These are phyloP conservation scores for Eucalyptus regnans DNA, from an alignment of 345 rosid species.

Conservation along the genomic window DNA sequence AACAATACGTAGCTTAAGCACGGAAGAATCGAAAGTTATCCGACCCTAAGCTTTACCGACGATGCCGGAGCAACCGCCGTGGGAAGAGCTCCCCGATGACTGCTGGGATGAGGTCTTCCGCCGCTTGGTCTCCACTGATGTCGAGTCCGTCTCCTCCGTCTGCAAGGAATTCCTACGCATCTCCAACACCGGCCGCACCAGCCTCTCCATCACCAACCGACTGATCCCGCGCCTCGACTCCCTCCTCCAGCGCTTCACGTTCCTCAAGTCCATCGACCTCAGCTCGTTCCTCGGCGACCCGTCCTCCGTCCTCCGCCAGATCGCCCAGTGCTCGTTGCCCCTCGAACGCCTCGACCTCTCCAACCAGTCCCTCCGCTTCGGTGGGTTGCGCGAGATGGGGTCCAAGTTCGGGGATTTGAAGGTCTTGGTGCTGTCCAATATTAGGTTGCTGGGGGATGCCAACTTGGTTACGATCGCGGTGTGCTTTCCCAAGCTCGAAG, in stretches of 20 bases:
- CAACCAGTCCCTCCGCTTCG: too few relatives aligned
- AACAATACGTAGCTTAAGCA: too few relatives aligned
- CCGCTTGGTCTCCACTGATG: constrained; percentile 20
- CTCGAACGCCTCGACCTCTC: too few relatives aligned
- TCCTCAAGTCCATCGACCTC: constrained; percentile 24
- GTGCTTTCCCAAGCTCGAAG: constrained; percentile 35
- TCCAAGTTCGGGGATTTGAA: too few relatives aligned
- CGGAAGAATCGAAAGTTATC: too few relatives aligned
- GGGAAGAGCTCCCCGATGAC: too few relatives aligned
- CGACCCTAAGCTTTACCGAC: too few relatives aligned
- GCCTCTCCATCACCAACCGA: constrained; percentile 24
- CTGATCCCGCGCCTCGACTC: constrained; percentile 8
- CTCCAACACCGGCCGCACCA: constrained; percentile 37
- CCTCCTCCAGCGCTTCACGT: constrained; percentile 23
- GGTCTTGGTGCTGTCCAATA: too few relatives aligned
- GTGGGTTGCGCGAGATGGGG: too few relatives aligned
- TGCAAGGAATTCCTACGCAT: constrained; percentile 39
- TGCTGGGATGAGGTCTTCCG: not conserved
- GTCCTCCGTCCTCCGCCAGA: constrained; percentile 6
- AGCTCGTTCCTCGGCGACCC: not conserved
- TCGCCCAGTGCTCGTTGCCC: not conserved
- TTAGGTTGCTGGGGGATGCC: not conserved
- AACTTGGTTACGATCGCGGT: constrained; percentile 29
- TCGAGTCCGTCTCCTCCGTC: constrained; percentile 46
- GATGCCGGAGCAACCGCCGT: too few relatives aligned